Conservation (phyloP, 257 asterid species). For the Petunia secreta region DNA sequence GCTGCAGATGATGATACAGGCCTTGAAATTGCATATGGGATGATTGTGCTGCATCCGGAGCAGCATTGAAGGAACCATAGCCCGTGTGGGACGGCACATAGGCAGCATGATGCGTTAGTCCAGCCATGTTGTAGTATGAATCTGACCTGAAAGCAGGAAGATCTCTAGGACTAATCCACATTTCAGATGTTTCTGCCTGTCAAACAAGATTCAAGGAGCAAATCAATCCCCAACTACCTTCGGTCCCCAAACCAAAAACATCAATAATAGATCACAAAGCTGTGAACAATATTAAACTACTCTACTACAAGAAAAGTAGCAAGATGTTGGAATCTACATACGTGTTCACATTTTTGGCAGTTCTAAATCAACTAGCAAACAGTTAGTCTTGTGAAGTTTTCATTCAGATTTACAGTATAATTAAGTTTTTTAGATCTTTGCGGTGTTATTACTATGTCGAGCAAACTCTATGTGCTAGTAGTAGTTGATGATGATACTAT, state of each 20-base stretch:
- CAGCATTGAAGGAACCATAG: conserved; percentile 69
- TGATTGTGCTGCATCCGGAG: conserved; percentile 67
- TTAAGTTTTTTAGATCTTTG: no score
- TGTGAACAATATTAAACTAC: background rate
- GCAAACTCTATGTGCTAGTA: no score
- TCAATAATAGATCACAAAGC: background rate
- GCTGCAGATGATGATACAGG: conserved; percentile 71
- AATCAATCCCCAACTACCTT: background rate
- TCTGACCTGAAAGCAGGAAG: conserved; percentile 60
- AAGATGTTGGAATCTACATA: no score
- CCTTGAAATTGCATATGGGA: conserved; percentile 89
- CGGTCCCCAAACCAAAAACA: background rate
- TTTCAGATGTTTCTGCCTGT: conserved; percentile 89
- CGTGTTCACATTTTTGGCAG: no score
- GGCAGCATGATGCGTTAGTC: conserved; percentile 76
- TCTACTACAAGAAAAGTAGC: no score
- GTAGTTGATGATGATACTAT: no score
- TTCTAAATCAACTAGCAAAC: background rate
- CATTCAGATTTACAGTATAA: no score
- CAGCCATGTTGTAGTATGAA: conserved; percentile 78
- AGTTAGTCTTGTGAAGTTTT: no score
- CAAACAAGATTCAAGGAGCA: background rate
- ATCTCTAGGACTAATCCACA: conserved; percentile 86
- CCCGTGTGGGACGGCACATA: conserved; percentile 76
- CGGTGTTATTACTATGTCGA: no score